Conservation (phyloP, 2,329 filamentous ascomycete genomes). For the Pseudocercospora crystallina region DNA sequence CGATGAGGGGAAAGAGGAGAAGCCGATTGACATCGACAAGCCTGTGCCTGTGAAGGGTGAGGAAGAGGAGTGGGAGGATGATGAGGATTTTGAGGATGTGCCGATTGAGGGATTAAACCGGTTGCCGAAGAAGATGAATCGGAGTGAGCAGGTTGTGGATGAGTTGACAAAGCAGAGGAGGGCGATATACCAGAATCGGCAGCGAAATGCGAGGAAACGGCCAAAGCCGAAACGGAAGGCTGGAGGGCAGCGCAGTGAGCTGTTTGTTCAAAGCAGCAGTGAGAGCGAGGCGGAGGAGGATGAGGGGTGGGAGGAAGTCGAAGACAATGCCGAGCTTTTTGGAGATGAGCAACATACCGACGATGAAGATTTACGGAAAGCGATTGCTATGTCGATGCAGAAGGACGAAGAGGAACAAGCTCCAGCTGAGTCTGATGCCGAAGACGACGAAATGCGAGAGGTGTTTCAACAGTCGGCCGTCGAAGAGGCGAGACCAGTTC, state of each 20-base stretch:
- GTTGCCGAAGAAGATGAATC: constrained; percentile 62
- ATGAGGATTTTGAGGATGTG: constrained; percentile 85
- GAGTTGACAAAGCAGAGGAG: constrained; percentile 46
- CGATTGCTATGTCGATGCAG: constrained; percentile 80
- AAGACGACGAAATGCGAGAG: constrained; percentile 45
- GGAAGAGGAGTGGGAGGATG: constrained; percentile 56
- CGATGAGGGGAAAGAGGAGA: constrained; percentile 76
- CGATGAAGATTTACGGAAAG: constrained; percentile 74
- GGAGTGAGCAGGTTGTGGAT: constrained; percentile 23
- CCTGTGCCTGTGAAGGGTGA: constrained; percentile 53
- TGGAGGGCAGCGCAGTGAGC: constrained; percentile 48
- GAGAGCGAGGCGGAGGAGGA: constrained; percentile 33
- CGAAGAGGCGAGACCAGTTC: constrained; percentile 44
- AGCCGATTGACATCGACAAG: constrained; percentile 88
- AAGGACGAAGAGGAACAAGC: constrained; percentile 48
- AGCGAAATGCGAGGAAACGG: constrained; percentile 31
- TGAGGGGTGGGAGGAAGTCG: constrained; percentile 43
- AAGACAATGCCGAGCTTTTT: constrained; percentile 53
- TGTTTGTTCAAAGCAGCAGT: constrained; percentile 55
- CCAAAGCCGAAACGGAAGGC: constrained; percentile 20
- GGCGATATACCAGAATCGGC: constrained; percentile 44
- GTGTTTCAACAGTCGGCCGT: constrained; percentile 48
- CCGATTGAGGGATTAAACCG: constrained; percentile 87
- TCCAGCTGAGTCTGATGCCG: constrained; percentile 8
- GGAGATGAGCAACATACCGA: constrained; percentile 54